A percentile compares a stretch with the other conserved stretches of the same genome.
Conservation (phyloP, 2,329 filamentous ascomycete genomes). For the Aspergillus chevalieri region DNA sequence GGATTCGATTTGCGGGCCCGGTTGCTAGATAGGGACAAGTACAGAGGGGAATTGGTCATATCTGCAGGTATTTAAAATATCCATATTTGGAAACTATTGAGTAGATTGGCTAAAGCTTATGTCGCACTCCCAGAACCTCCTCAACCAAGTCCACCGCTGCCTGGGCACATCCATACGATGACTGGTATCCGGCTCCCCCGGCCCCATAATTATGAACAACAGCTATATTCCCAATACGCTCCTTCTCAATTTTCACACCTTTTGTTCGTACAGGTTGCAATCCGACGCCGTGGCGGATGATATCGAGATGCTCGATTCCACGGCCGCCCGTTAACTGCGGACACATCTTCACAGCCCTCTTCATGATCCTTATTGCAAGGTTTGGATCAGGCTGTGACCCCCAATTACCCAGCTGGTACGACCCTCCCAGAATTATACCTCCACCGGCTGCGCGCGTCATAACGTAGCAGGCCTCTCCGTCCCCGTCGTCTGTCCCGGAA, state of each 20-base stretch:
- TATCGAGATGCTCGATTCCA: constrained; percentile 62
- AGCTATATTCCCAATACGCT: constrained; percentile 63
- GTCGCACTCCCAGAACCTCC: constrained; percentile 11
- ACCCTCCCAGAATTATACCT: constrained; percentile 76
- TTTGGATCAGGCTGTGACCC: constrained; percentile 69
- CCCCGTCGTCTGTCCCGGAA: constrained; percentile 66
- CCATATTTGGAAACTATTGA: no score
- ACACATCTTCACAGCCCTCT: constrained; percentile 42
- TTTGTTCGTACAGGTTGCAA: constrained; percentile 62
- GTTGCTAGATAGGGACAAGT: no score
- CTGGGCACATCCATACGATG: constrained; percentile 62
- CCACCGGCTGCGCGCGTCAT: constrained; percentile 72
- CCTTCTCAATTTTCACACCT: no score
- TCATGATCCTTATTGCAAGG: constrained; percentile 74
- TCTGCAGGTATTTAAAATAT: no score
- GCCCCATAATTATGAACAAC: constrained; percentile 33
- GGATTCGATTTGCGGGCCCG: no score
- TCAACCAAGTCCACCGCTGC: constrained; percentile 42
- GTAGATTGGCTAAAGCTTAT: no score
- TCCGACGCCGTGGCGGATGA: constrained; percentile 74
- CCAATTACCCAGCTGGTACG: constrained; percentile 71
- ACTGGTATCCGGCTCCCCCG: constrained; percentile 57
- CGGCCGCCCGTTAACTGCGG: constrained; percentile 36
- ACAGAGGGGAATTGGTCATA: no score
- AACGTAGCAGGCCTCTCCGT: constrained; percentile 65